phyloP scores from a whole-genome alignment of 2,329 filamentous ascomycete species.

The Xylaria sp. region DNA sequence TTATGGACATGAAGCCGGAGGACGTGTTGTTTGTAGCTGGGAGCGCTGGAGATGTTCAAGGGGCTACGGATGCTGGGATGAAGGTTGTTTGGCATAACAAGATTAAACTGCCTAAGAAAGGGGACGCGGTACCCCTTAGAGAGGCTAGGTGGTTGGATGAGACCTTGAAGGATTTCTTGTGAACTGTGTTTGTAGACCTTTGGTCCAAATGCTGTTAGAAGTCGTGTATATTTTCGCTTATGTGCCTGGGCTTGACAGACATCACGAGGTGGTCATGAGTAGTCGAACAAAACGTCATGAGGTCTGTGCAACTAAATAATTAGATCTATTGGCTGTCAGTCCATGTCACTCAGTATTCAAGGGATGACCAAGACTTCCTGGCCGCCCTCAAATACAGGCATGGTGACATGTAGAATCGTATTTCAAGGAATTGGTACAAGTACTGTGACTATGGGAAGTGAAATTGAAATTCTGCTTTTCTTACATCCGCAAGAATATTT shows the following conservation, averaged over 20 bases:
- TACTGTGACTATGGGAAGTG: no score
- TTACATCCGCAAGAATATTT: no score
- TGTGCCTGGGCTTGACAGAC: no score
- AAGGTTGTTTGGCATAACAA: slow-evolving; percentile 36
- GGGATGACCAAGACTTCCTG: no score
- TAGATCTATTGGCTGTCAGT: no score
- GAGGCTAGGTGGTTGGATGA: slow-evolving; percentile 19
- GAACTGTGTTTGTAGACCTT: not conserved
- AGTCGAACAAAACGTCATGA: not conserved
- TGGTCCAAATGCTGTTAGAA: not conserved
- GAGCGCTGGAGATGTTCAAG: slow-evolving; percentile 34
- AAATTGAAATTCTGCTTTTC: no score
- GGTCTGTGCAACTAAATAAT: not conserved
- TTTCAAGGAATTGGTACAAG: no score
- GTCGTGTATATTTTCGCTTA: not conserved
- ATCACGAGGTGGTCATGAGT: not conserved
- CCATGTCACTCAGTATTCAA: no score
- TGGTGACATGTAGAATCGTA: no score
- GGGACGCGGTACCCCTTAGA: slow-evolving; percentile 24
- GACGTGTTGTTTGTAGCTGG: slow-evolving; percentile 36
- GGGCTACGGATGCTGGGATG: slow-evolving; percentile 27
- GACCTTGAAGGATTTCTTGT: slow-evolving; percentile 25
- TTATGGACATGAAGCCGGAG: not conserved
- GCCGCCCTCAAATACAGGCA: no score
- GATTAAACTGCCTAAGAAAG: slow-evolving; percentile 29